phyloP scores from a whole-genome alignment of 768 basidiomycete genomes.

The Termitomyces heimii region DNA sequence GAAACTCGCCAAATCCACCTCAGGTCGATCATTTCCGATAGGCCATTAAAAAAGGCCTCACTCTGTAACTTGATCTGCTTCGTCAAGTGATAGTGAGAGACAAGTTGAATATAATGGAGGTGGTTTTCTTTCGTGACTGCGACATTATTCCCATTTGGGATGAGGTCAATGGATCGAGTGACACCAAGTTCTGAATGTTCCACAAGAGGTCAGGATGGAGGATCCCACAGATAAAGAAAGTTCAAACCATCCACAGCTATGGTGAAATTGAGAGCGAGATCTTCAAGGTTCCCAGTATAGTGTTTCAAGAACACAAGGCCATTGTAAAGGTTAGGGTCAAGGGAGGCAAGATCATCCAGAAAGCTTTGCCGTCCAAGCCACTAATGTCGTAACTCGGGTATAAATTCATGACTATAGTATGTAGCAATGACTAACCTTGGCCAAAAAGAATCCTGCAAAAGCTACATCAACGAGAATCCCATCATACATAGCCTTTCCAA shows the following conservation, averaged over 20 bases:
- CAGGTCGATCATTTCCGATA: constrained; percentile 87
- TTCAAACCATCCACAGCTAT: constrained; percentile 75
- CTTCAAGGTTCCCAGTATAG: constrained; percentile 80
- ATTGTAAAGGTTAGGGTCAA: constrained; percentile 89
- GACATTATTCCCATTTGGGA: constrained; percentile 76
- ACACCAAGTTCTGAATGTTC: constrained; percentile 68
- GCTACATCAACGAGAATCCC: constrained; percentile 93
- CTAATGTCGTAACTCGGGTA: constrained; percentile 27
- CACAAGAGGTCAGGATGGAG: neutral
- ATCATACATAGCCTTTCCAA: constrained; percentile 96
- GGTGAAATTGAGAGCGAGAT: constrained; percentile 86
- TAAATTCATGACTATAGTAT: neutral
- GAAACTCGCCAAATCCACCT: constrained; percentile 73
- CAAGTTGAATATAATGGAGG: constrained; percentile 82
- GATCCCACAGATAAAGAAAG: neutral
- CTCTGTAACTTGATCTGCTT: constrained; percentile 84
- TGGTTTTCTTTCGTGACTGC: constrained; percentile 87
- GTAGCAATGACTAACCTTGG: constrained; percentile 48
- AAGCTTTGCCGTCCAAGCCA: constrained; percentile 92
- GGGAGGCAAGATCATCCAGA: constrained; percentile 86
- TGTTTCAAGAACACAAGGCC: constrained; percentile 93
- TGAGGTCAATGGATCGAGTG: constrained; percentile 67
- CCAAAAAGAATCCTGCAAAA: constrained; percentile 93
- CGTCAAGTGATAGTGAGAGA: constrained; percentile 84
- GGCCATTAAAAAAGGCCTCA: constrained; percentile 84